These are phyloP conservation scores for Acrasis kona DNA, from an alignment of 78 protist genomes.

Conservation along the genomic window DNA sequence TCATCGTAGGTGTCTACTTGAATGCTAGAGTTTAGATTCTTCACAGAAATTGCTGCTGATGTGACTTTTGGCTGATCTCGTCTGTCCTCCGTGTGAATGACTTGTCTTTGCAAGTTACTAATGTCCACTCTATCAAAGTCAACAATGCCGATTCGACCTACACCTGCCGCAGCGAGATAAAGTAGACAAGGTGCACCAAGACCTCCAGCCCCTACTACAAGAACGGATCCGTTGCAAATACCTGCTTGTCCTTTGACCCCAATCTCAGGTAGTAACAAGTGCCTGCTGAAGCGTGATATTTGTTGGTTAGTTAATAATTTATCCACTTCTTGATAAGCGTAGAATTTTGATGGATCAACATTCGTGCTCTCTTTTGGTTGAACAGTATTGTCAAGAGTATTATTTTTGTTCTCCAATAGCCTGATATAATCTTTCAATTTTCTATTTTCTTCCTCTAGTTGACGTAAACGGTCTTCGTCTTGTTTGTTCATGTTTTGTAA, in stretches of 20 bases:
- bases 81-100: slow-evolving; percentile 18
- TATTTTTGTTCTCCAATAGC: too few species aligned
- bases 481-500: too few species aligned
- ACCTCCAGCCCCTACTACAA: slow-evolving; percentile 80
- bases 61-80: slow-evolving; percentile 32
- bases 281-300: slow-evolving; percentile 56
- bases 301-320: slow-evolving; percentile 25
- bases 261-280: slow-evolving; percentile 47
- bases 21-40: slow-evolving; percentile 18
- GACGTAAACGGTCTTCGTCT: too few species aligned
- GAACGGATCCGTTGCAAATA: slow-evolving; percentile 25
- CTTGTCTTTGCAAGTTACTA: slow-evolving; percentile 69
- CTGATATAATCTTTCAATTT: too few species aligned
- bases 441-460: too few species aligned
- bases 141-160: slow-evolving; percentile 50
- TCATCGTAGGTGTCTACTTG: slow-evolving; percentile 1
- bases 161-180: slow-evolving; percentile 76
- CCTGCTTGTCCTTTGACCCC: slow-evolving; percentile 20
- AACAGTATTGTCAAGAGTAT: too few species aligned
- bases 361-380: too few species aligned
- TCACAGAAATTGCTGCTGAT: slow-evolving; percentile 7
- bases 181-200: slow-evolving; percentile 61
- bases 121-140: slow-evolving; percentile 67
- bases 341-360: too few species aligned
- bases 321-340: neutral